Conservation (phyloP, 805 yeast genomes). For the Nematodospora valgi region DNA sequence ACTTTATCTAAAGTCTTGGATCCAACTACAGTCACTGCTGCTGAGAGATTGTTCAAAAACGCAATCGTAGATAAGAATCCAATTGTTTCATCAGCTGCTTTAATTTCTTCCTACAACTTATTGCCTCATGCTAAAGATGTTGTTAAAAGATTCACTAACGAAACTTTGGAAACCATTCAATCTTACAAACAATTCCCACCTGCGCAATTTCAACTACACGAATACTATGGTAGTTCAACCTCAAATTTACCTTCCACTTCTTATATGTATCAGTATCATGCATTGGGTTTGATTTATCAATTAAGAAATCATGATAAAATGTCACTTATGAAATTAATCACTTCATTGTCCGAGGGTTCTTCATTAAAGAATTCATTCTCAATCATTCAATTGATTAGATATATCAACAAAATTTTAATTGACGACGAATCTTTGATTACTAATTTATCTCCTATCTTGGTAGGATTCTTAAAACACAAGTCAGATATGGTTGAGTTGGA, state of each 20-base stretch:
- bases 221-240: slow-evolving; percentile 51
- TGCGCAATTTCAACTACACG: slow-evolving; percentile 50
- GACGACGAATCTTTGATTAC: slow-evolving; percentile 68
- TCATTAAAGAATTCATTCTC: slow-evolving; percentile 78
- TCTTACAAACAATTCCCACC: slow-evolving; percentile 54
- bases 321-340: slow-evolving; percentile 88
- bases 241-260: slow-evolving; percentile 62
- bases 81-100: slow-evolving; percentile 87
- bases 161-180: slow-evolving; percentile 85
- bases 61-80: slow-evolving; percentile 92
- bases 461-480: slow-evolving; percentile 71
- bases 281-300: slow-evolving; percentile 84
- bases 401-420: slow-evolving; percentile 64
- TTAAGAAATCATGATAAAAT: slow-evolving; percentile 88
- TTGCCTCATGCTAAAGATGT: slow-evolving; percentile 88
- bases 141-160: slow-evolving; percentile 90
- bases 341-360: slow-evolving; percentile 62
- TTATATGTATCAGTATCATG: slow-evolving; percentile 90
- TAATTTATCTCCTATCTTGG: slow-evolving; percentile 61
- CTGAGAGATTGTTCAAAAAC: slow-evolving; percentile 88
- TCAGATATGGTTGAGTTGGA: slow-evolving; percentile 89
- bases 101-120: slow-evolving; percentile 85
- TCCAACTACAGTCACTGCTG: slow-evolving; percentile 84
- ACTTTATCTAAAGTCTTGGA: slow-evolving; percentile 88
- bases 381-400: slow-evolving; percentile 78